These are phyloP conservation scores for Penicillium crustosum DNA, from an alignment of 2,329 filamentous ascomycete species.

Conservation along the genomic window DNA sequence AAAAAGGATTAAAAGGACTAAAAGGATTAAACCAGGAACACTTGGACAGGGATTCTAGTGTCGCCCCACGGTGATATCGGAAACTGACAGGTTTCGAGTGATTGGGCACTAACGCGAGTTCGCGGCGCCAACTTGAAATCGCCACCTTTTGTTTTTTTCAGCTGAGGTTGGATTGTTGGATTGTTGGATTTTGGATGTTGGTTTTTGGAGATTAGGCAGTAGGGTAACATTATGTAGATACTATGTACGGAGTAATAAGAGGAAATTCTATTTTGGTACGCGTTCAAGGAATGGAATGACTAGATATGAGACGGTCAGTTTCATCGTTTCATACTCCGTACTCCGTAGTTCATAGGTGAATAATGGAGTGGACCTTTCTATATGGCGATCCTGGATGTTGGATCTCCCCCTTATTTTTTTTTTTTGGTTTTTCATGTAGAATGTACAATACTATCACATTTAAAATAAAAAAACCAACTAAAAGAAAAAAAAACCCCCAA, in stretches of 20 bases:
- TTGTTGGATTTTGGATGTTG: not conserved
- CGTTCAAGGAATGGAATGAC: constrained; percentile 2
- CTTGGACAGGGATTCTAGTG: constrained; percentile 4
- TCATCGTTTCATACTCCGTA: constrained; percentile 8
- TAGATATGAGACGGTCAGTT: constrained; percentile 25
- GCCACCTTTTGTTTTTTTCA: not conserved
- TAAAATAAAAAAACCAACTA: not conserved
- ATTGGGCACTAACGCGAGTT: constrained; percentile 10
- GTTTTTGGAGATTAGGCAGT: not conserved
- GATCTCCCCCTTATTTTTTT: not conserved
- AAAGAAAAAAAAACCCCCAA: too few relatives aligned
- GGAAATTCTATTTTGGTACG: not conserved
- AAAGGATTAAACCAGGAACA: not conserved
- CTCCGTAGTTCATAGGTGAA: not conserved
- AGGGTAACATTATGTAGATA: not conserved
- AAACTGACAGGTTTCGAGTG: constrained; percentile 14
- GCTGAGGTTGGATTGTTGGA: not conserved
- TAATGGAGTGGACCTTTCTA: not conserved
- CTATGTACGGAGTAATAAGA: not conserved
- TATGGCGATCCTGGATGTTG: not conserved
- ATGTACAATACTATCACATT: not conserved
- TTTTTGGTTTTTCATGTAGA: not conserved
- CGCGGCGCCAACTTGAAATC: constrained; percentile 17
- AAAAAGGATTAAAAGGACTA: not conserved
- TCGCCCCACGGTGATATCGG: constrained; percentile 7